Evolutionary conservation across 768 basidiomycete genomes (phyloP).

Genomic region (Hygrophoropsis aurantiaca): DNA sequence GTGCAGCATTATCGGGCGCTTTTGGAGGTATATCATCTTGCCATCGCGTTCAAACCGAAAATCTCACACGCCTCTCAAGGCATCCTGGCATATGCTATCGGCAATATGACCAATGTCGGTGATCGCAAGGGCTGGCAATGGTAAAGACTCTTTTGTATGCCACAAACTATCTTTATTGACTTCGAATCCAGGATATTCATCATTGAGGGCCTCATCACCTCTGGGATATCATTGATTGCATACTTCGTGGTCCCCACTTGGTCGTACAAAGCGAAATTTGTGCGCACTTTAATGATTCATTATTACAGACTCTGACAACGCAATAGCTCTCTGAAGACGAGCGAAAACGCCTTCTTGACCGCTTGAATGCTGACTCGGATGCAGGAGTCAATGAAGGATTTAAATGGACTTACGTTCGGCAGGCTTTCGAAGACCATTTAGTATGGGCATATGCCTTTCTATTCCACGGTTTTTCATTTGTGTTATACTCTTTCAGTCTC

Average conservation of each 20-base stretch:
- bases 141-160: slow-evolving; percentile 19
- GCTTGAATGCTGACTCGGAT: slow-evolving; percentile 54
- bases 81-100: slow-evolving; percentile 57
- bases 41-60: background rate
- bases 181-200: slow-evolving; percentile 51
- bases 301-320: background rate
- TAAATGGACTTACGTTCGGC: slow-evolving; percentile 54
- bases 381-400: slow-evolving; percentile 53
- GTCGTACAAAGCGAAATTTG: slow-evolving; percentile 57
- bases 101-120: slow-evolving; percentile 61
- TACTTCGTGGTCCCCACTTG: slow-evolving; percentile 61
- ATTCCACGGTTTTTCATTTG: slow-evolving; percentile 64
- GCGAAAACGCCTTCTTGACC: slow-evolving; percentile 46
- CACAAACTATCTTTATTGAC: background rate
- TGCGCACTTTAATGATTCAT: slow-evolving; percentile 24
- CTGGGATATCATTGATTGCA: slow-evolving; percentile 43
- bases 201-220: slow-evolving; percentile 54
- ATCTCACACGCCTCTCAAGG: slow-evolving; percentile 30
- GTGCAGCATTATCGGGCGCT: slow-evolving; percentile 60
- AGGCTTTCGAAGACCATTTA: slow-evolving; percentile 57
- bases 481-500: slow-evolving; percentile 55
- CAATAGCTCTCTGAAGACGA: slow-evolving; percentile 52
- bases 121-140: slow-evolving; percentile 63
- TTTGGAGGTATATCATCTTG: slow-evolving; percentile 49
- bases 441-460: slow-evolving; percentile 61